Base-by-base conservation (phyloP, 2,329 filamentous ascomycete species). In the Microdochium bolleyi region DNA sequence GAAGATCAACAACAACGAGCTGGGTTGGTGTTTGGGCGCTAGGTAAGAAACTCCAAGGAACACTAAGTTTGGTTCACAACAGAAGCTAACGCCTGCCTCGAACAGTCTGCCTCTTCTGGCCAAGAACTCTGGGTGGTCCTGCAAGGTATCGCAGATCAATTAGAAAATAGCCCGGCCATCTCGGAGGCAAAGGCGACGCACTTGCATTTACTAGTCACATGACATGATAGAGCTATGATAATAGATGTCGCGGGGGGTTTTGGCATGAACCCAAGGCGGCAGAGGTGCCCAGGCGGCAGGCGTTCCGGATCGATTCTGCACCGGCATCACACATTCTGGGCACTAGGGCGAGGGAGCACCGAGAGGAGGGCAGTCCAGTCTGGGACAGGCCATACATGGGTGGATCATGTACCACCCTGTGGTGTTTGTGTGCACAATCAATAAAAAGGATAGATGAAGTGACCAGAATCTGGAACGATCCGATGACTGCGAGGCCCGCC, bases 11-110 rank as follows among this genome's bases (percentile, higher is more conserved):
- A 85, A 85, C 53, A 96, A 96, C 69, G 95, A 99, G 75, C 74
- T 99, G 63, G 94, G 94, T 38, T 99, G 94, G 94, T 97, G 92
- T 74, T 78, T 99, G 65, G 94, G 94, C 70, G 94, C 94, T 59
- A 96, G 90, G 89, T 94, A 76, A 74, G 85, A 65, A 53, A 24
- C 22, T 2, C 24, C 16, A 48, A 49, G 38, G n/a, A n/a, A 38
- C 24, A 52, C 37, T 24, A 24, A n/a, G 34, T 48, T 49, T 52
- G 21, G n/a, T 16, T 25, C 25, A 49, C 24, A 30, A 49, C 51
- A 51, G 14, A 50, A 62, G 57, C 71, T 80, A 71, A 78, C 61
- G 30, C 7, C 51, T 52, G 24, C 9, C 10, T 22, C 19, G 44
- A 52, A 21, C 55, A 95, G 91, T 79, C 76, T 96, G 62, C 92